These are phyloP conservation scores for Microcyclospora pomicola DNA, from an alignment of 2,329 filamentous ascomycete species.

Conservation along the genomic window DNA sequence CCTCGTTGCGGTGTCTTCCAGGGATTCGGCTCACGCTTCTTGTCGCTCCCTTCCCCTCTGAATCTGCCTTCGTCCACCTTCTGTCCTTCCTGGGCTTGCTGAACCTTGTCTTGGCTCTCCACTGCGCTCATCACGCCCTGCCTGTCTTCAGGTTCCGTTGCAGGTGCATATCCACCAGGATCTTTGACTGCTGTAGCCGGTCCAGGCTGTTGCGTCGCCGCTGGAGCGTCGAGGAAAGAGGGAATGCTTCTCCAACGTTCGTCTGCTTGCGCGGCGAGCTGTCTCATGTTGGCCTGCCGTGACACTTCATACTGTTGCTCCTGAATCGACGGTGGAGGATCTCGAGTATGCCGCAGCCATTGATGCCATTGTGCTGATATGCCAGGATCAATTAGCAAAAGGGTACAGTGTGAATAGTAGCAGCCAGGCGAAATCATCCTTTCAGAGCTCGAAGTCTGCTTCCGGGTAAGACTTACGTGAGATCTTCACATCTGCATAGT, in stretches of 20 bases:
- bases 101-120: constrained; percentile 19
- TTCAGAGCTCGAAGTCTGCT: not conserved
- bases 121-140: constrained; percentile 21
- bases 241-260: constrained; percentile 47
- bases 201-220: constrained; percentile 32
- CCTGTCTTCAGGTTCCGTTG: constrained; percentile 18
- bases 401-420: not conserved
- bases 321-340: constrained; percentile 40
- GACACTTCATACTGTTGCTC: constrained; percentile 46
- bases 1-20: constrained; percentile 27
- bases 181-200: constrained; percentile 34
- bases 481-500: constrained; percentile 47
- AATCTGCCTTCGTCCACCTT: constrained; percentile 21
- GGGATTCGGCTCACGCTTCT: constrained; percentile 21
- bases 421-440: no score
- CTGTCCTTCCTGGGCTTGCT: constrained; percentile 12
- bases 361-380: constrained; percentile 51
- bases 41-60: constrained; percentile 15
- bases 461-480: constrained; percentile 30
- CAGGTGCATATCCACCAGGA: constrained; percentile 24
- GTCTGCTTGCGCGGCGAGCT: constrained; percentile 46
- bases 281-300: constrained; percentile 44
- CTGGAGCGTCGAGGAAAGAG: constrained; percentile 43
- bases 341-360: constrained; percentile 50
- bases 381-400: not conserved